Evolutionary conservation across 1,284 basidiomycete species (phyloP).

Genomic region (Kwoniella shivajii): DNA sequence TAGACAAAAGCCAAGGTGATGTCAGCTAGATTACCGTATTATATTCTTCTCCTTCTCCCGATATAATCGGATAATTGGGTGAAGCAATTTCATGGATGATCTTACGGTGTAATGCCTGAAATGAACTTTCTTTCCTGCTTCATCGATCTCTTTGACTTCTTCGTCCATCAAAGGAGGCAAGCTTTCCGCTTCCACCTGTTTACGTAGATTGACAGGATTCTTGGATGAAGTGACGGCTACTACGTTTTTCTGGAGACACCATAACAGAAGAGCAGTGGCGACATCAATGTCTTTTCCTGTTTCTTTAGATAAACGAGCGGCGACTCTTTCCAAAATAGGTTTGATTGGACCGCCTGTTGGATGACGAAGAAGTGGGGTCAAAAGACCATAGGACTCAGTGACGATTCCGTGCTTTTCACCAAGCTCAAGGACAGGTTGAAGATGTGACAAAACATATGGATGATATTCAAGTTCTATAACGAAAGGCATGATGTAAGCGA

Average conservation of each 20-base stretch:
- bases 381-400: constrained; percentile 64
- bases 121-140: constrained; percentile 63
- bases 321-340: constrained; percentile 59
- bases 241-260: constrained; percentile 63
- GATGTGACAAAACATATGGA: constrained; percentile 69
- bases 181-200: constrained; percentile 62
- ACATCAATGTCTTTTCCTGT: constrained; percentile 59
- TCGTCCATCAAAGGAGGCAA: constrained; percentile 65
- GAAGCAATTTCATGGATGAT: too few relatives aligned
- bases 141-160: constrained; percentile 67
- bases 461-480: constrained; percentile 70
- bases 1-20: too few relatives aligned
- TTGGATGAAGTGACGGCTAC: constrained; percentile 69
- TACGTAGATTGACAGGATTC: constrained; percentile 66
- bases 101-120: constrained; percentile 53
- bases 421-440: constrained; percentile 62
- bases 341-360: constrained; percentile 61
- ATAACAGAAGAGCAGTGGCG: constrained; percentile 64
- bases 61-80: too few relatives aligned
- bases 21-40: too few relatives aligned
- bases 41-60: too few relatives aligned
- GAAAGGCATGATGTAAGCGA: too few relatives aligned
- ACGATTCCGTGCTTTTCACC: constrained; percentile 65
- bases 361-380: constrained; percentile 63
- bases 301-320: constrained; percentile 30